Percentiles rank a stretch among this genome's conserved stretches.
Evolutionary conservation across 768 basidiomycete species (phyloP).

Genomic region (Suillus americanus): DNA sequence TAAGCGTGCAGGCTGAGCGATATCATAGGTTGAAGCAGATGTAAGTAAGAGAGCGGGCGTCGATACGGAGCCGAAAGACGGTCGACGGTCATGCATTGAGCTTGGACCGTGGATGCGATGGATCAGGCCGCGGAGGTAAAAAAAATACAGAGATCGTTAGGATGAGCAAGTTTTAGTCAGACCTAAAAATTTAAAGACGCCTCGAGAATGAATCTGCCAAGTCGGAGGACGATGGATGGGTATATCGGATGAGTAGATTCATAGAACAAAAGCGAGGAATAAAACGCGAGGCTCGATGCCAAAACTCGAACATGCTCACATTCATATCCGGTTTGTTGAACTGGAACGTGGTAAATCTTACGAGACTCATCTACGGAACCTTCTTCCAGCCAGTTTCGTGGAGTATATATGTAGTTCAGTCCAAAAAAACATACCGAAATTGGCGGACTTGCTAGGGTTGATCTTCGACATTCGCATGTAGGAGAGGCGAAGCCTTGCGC

Average conservation of each 20-base stretch:
- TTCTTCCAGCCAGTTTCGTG: background rate
- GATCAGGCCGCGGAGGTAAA: background rate
- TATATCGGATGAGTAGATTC: conserved; percentile 29
- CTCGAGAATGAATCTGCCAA: conserved; percentile 10
- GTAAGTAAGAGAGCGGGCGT: conserved; percentile 14
- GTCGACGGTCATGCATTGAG: background rate
- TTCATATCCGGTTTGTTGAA: conserved; percentile 13
- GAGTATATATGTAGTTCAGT: background rate
- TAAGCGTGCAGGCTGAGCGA: background rate
- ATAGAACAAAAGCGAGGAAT: conserved; percentile 29
- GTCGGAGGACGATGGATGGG: conserved; percentile 23
- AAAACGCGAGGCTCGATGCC: conserved; percentile 21
- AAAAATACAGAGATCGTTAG: background rate
- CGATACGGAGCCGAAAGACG: conserved; percentile 18
- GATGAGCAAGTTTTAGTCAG: background rate
- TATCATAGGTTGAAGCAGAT: conserved; percentile 23
- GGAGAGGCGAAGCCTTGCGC: background rate
- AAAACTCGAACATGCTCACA: conserved; percentile 24
- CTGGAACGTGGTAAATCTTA: conserved; percentile 31
- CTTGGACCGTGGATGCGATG: background rate
- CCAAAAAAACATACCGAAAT: conserved; percentile 7
- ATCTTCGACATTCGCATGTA: conserved; percentile 3
- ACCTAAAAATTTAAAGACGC: background rate
- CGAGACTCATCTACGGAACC: conserved; percentile 20
- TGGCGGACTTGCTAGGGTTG: background rate